phyloP scores from a whole-genome alignment of 805 yeast species.

The Candida arabinofermentans region DNA sequence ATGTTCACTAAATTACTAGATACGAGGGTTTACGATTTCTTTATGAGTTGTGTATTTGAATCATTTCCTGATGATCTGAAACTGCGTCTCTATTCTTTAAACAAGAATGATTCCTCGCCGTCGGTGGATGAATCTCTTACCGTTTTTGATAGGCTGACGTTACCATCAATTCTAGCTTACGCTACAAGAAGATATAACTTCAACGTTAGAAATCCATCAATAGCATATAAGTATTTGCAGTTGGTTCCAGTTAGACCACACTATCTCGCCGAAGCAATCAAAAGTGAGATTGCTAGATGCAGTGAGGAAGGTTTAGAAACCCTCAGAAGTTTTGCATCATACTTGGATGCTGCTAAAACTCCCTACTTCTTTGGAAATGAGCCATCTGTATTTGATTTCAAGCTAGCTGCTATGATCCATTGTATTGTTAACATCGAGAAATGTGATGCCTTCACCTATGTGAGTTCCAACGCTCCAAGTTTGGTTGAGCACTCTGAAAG shows the following conservation, averaged over 20 bases:
- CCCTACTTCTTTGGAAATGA: constrained; percentile 12
- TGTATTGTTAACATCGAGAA: constrained; percentile 13
- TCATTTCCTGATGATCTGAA: constrained; percentile 2
- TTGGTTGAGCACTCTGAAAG: constrained; percentile 13
- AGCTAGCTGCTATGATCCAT: constrained; percentile 21
- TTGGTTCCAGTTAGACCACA: constrained; percentile 5
- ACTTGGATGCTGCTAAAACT: constrained; percentile 1
- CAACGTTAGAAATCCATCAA: constrained; percentile 35
- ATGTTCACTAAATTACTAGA: constrained; percentile 42
- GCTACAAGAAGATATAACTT: constrained; percentile 32
- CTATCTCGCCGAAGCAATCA: constrained; percentile 4
- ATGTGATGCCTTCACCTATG: constrained; percentile 6
- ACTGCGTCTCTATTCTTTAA: constrained; percentile 10
- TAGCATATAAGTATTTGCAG: constrained; percentile 11
- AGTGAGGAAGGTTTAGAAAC: constrained; percentile 14
- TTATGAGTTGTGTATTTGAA: constrained; percentile 20
- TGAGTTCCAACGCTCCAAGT: constrained; percentile 1
- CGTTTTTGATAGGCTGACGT: constrained; percentile 10
- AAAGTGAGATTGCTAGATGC: constrained; percentile 13
- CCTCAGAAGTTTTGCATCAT: constrained; percentile 8
- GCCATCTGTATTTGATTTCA: constrained; percentile 21
- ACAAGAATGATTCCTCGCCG: not conserved
- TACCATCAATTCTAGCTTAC: constrained; percentile 7
- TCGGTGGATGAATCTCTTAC: not conserved
- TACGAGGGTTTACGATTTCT: constrained; percentile 46